These are phyloP conservation scores for Polytolypa hystricis DNA, from an alignment of 2,329 filamentous ascomycete genomes.

Conservation along the genomic window DNA sequence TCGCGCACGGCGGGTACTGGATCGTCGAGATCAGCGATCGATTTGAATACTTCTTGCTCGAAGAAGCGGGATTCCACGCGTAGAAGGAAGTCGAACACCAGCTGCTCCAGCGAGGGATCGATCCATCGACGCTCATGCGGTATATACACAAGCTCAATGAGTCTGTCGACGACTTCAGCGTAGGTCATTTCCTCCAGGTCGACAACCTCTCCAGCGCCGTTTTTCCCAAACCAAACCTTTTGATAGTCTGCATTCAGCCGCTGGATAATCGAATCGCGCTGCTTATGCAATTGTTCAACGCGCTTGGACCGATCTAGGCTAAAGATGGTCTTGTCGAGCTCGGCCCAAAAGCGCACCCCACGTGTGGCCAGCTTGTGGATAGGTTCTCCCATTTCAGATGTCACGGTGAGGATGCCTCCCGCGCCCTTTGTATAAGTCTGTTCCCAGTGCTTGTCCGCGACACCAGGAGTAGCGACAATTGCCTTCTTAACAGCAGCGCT, in stretches of 20 bases:
- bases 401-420: conserved; percentile 21
- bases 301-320: conserved; percentile 24
- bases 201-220: too few relatives aligned
- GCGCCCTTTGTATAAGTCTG: conserved; percentile 31
- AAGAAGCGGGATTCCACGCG: too few relatives aligned
- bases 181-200: conserved; percentile 36
- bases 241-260: conserved; percentile 39
- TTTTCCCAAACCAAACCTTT: conserved; percentile 39
- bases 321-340: conserved; percentile 27
- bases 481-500: conserved; percentile 34
- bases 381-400: conserved; percentile 29
- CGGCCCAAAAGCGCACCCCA: conserved; percentile 27
- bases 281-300: conserved; percentile 31
- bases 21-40: too few relatives aligned
- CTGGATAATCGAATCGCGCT: conserved; percentile 35
- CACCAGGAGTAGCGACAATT: conserved; percentile 33
- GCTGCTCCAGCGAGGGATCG: too few relatives aligned
- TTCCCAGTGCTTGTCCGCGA: conserved; percentile 36
- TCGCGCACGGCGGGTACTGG: too few relatives aligned
- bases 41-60: too few relatives aligned
- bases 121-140: conserved; percentile 37
- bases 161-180: conserved; percentile 33
- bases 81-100: too few relatives aligned
- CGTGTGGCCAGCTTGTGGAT: conserved; percentile 32
- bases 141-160: conserved; percentile 38